phyloP scores from a whole-genome alignment of 1,284 basidiomycete species.

The Waitea zeae region DNA sequence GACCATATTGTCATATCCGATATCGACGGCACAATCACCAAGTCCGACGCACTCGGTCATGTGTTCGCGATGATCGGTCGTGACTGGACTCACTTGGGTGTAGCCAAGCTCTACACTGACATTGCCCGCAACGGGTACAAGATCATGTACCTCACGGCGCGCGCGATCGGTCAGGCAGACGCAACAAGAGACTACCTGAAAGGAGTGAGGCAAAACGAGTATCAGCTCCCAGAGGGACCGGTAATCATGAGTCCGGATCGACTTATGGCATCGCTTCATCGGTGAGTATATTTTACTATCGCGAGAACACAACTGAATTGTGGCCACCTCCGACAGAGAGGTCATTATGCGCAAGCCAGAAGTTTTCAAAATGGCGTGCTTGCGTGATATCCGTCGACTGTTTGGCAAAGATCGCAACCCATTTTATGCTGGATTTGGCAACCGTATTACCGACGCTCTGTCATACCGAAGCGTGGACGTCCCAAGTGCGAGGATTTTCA shows the following conservation, averaged over 20 bases:
- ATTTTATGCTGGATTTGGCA: constrained; percentile 98
- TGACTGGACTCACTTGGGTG: constrained; percentile 99
- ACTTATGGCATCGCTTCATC: constrained; percentile 86
- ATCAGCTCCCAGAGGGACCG: constrained; percentile 91
- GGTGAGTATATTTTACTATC: constrained; percentile 28
- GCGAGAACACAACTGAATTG: background rate
- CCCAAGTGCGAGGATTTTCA: constrained; percentile 91
- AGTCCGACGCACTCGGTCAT: constrained; percentile 97
- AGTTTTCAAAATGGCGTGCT: constrained; percentile 99
- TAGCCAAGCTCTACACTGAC: constrained; percentile 97
- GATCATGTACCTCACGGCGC: constrained; percentile 94
- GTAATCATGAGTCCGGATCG: constrained; percentile 99
- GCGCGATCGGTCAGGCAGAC: constrained; percentile 97
- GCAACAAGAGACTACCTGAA: constrained; percentile 92
- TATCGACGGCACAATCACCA: constrained; percentile 98
- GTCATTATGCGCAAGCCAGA: constrained; percentile 99
- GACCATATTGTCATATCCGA: constrained; percentile 92
- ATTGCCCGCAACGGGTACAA: constrained; percentile 95
- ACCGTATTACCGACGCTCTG: constrained; percentile 94
- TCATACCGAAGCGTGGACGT: constrained; percentile 94
- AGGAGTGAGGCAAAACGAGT: constrained; percentile 90
- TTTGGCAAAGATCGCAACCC: constrained; percentile 69
- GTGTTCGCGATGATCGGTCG: constrained; percentile 97
- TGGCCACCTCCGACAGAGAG: constrained; percentile 33
- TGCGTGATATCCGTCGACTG: constrained; percentile 88